phyloP scores from a whole-genome alignment of 192 early-diverging fungal species.

The Phycomyces nitens region DNA sequence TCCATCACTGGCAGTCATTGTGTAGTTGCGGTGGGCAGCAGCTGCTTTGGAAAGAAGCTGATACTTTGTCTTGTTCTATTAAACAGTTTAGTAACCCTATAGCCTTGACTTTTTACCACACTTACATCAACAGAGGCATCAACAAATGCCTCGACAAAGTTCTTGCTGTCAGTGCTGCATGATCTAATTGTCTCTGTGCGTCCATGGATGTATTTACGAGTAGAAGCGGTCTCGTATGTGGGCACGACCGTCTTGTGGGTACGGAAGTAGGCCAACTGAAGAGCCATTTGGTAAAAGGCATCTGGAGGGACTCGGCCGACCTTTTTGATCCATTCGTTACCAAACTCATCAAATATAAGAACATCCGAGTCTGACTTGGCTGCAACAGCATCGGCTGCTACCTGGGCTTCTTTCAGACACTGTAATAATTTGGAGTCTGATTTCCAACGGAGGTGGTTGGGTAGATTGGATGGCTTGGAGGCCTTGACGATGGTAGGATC shows the following conservation, averaged over 20 bases:
- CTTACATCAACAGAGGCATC: constrained; percentile 30
- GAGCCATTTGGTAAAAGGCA: constrained; percentile 81
- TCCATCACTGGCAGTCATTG: constrained; percentile 68
- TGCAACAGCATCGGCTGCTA: constrained; percentile 46
- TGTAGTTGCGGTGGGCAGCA: constrained; percentile 63
- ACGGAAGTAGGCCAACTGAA: constrained; percentile 84
- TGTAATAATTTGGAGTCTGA: not conserved
- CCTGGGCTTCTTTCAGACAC: constrained; percentile 44
- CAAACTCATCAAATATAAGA: constrained; percentile 66
- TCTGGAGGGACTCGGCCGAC: constrained; percentile 67
- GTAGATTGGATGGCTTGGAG: not conserved
- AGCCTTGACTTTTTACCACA: too few relatives aligned
- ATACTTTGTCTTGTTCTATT: constrained; percentile 52
- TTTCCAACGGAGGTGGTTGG: constrained; percentile 5
- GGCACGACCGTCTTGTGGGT: constrained; percentile 58
- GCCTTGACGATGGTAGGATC: not conserved
- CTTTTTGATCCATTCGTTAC: constrained; percentile 73
- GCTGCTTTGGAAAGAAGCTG: constrained; percentile 60
- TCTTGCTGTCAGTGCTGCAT: constrained; percentile 62
- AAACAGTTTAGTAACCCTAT: too few relatives aligned
- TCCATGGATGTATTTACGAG: constrained; percentile 75
- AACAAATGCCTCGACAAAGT: constrained; percentile 67
- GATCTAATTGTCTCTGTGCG: constrained; percentile 87
- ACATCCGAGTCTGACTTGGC: constrained; percentile 60
- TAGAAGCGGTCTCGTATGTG: constrained; percentile 85